phyloP scores from a whole-genome alignment of 23 red algal species.

The Porphyridium purpureum region DNA sequence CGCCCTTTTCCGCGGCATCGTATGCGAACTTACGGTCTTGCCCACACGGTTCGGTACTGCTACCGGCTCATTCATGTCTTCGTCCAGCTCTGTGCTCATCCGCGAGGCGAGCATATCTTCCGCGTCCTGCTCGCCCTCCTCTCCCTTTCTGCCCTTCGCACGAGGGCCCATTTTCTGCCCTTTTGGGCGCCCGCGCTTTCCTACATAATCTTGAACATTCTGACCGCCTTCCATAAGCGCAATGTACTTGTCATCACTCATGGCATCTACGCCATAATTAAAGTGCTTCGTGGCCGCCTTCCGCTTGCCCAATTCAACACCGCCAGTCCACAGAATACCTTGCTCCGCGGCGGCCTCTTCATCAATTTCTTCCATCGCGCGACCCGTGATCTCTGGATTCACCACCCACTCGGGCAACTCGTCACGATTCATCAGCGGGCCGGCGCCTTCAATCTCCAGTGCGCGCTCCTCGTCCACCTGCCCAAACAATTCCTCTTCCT shows the following conservation, averaged over 20 bases:
- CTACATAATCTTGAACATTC: not conserved
- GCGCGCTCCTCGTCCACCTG: constrained; percentile 75
- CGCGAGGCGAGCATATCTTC: not conserved
- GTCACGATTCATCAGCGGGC: constrained; percentile 22
- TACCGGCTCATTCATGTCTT: not conserved
- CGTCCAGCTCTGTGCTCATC: not conserved
- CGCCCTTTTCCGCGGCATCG: too few species aligned
- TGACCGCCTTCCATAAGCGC: not conserved
- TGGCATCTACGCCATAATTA: not conserved
- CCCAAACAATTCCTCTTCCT: constrained; percentile 58
- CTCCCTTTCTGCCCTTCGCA: too few species aligned
- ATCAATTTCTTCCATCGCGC: not conserved
- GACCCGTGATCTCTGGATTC: constrained; percentile 14
- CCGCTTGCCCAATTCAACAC: not conserved
- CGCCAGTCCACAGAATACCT: not conserved
- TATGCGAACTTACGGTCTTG: too few species aligned
- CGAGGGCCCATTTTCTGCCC: too few species aligned
- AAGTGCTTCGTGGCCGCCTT: not conserved
- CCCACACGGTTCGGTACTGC: not conserved
- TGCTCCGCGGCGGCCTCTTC: not conserved
- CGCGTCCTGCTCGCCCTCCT: not conserved
- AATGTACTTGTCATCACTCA: not conserved
- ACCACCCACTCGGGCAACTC: constrained; percentile 78
- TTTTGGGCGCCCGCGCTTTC: too few species aligned
- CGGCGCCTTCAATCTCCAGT: constrained; percentile 8